A percentile compares a stretch with the other conserved stretches of the same genome.
Conservation (phyloP, 441 rosid genomes). For the Adansonia grandidieri region DNA sequence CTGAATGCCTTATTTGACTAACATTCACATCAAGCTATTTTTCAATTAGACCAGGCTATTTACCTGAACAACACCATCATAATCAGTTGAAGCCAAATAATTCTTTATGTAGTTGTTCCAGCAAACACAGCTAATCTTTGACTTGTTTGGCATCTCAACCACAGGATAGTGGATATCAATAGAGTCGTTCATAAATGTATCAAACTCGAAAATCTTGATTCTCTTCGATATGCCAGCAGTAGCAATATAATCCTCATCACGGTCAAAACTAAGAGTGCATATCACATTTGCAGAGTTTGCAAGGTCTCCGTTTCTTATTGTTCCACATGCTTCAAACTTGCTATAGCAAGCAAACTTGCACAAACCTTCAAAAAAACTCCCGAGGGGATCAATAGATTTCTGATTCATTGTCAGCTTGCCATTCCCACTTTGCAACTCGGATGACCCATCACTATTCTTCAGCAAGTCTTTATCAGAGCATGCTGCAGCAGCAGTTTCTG, state of each 20-base stretch:
- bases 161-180: constrained; percentile 73
- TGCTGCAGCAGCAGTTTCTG: constrained; percentile 37
- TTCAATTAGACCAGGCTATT: constrained; percentile 24
- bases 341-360: constrained; percentile 73
- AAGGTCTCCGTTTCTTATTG: constrained; percentile 68
- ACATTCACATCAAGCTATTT: constrained; percentile 12
- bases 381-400: constrained; percentile 52
- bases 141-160: constrained; percentile 78
- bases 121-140: constrained; percentile 73
- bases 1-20: background rate
- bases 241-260: constrained; percentile 80
- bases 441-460: constrained; percentile 41
- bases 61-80: constrained; percentile 81
- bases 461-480: constrained; percentile 51
- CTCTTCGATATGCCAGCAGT: constrained; percentile 84
- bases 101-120: constrained; percentile 87
- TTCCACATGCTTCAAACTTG: constrained; percentile 68
- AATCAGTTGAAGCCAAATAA: constrained; percentile 85
- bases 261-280: constrained; percentile 77
- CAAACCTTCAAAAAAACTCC: constrained; percentile 73
- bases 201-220: constrained; percentile 78
- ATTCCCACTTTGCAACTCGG: constrained; percentile 38
- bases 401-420: constrained; percentile 39
- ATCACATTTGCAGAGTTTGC: constrained; percentile 70
- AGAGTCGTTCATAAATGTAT: constrained; percentile 63